These are phyloP conservation scores for Mortierella claussenii DNA, from an alignment of 192 early-diverging fungal genomes.

Conservation along the genomic window DNA sequence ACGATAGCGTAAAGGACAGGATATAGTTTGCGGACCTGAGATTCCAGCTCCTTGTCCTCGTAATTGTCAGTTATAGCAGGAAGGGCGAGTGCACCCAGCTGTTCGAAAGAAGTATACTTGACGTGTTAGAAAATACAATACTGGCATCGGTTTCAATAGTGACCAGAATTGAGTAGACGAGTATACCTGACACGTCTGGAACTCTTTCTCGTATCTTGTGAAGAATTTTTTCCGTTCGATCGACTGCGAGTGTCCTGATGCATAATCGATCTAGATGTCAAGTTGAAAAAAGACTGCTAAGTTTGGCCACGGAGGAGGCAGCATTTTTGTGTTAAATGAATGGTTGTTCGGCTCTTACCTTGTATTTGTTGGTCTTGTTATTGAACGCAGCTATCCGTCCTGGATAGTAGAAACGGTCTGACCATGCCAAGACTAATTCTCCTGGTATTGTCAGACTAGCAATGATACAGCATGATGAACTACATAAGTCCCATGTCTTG, in stretches of 20 bases:
- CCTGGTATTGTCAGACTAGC: conserved; percentile 38
- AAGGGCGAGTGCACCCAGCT: conserved; percentile 30
- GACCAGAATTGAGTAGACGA: not conserved
- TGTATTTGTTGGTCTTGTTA: conserved; percentile 44
- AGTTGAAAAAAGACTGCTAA: not conserved
- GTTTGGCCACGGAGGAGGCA: not conserved
- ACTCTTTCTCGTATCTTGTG: conserved; percentile 40
- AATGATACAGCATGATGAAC: not conserved
- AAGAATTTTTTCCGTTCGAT: conserved; percentile 43
- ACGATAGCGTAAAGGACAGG: conserved; percentile 24
- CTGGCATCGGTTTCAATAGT: not conserved
- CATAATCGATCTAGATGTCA: conserved; percentile 20
- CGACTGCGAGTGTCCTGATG: conserved; percentile 21
- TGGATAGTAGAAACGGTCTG: conserved; percentile 32
- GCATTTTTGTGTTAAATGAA: not conserved
- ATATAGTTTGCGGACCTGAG: conserved; percentile 9
- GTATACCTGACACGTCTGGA: conserved; percentile 39
- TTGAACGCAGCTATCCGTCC: conserved; percentile 30
- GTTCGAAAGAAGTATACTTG: not conserved
- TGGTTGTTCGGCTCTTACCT: conserved; percentile 17
- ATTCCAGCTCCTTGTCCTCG: conserved; percentile 27
- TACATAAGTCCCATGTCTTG: not conserved
- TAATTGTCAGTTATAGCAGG: conserved; percentile 9
- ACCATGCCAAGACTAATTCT: conserved; percentile 25
- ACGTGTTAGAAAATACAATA: not conserved